A percentile compares a stretch with the other conserved stretches of the same genome.
phyloP scores from a whole-genome alignment of 768 basidiomycete genomes.

The Termitomyces sp. region DNA sequence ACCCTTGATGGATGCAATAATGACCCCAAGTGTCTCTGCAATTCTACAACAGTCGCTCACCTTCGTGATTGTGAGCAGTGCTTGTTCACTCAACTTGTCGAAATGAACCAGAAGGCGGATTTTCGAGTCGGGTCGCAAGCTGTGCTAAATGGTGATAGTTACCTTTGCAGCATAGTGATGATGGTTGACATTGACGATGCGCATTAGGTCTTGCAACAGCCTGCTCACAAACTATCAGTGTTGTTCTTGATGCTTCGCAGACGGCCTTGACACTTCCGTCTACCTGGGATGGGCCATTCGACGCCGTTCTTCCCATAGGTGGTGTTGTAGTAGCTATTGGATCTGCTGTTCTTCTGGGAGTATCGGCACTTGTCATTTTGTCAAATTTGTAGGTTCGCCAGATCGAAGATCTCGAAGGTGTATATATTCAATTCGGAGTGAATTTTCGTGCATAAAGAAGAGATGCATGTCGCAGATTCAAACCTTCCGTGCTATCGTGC shows the following conservation, averaged over 20 bases:
- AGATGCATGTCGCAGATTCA: too few relatives aligned
- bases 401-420: neutral
- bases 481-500: neutral
- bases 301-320: conserved; percentile 35
- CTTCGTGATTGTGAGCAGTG: conserved; percentile 61
- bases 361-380: conserved; percentile 43
- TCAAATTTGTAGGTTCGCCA: conserved; percentile 38
- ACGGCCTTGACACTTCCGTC: conserved; percentile 39
- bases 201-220: conserved; percentile 47
- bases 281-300: conserved; percentile 58
- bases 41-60: conserved; percentile 27
- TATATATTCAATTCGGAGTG: neutral
- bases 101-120: conserved; percentile 41
- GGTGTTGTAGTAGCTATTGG: conserved; percentile 40
- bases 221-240: conserved; percentile 31
- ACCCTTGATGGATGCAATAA: conserved; percentile 35
- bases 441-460: neutral
- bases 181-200: neutral
- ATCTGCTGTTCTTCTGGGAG: conserved; percentile 40
- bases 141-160: conserved; percentile 43
- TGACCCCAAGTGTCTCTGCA: conserved; percentile 53
- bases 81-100: conserved; percentile 53
- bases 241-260: conserved; percentile 30
- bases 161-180: neutral
- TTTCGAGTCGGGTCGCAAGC: conserved; percentile 52